Evolutionary conservation across 2,329 filamentous ascomycete species (phyloP), one percentile per base, ranked within the genome.

Genomic region (Geoglossum cookeanum): DNA sequence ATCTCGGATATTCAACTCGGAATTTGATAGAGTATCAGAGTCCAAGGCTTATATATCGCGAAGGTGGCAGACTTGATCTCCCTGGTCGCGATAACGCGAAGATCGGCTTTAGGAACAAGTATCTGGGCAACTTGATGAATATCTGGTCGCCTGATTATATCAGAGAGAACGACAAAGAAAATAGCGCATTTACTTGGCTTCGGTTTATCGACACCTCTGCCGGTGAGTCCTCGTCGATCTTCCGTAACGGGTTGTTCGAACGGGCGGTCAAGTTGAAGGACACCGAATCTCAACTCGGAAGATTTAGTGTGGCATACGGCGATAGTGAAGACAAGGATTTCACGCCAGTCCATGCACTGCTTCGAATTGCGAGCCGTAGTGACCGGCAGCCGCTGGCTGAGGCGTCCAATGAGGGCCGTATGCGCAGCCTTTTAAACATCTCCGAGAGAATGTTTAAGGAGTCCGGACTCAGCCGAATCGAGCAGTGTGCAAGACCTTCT

Each of bases 81-180:
- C 74, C 88, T 9, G 83, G 90, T 4, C 75, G 77, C 1, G 80
- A 84, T 61, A 97, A 95, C 64, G 66, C 73, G 2, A 78, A 74
- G 60, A 88, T 87, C 52, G 91, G 91, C 2, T 95, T 92, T 78
- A 79, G 79, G 59, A 82, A 78, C 63, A 87, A 84, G 67, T 88
- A 85, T 62, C 70, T 97, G 27, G 72, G 79, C 35, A 83, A 94
- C 62, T 72, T 94, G 70, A 83, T 97, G 81, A 96, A 94, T 65
- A 83, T 98, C 56, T 98, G 87, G 83, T 80, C 81, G 1, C 84
- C 87, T 0, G 83, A 91, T 55, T 81, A 96, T 63, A 78, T 96
- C 48, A 76, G 77, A 11, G 72, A 80, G 53, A 87, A 81, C 62
- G 70, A 77, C 9, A 73, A 76, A 27, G 76, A 78, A 0, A 75